These are phyloP conservation scores for Globisporangium nunn DNA, from an alignment of 352 stramenopile genomes.

Conservation along the genomic window DNA sequence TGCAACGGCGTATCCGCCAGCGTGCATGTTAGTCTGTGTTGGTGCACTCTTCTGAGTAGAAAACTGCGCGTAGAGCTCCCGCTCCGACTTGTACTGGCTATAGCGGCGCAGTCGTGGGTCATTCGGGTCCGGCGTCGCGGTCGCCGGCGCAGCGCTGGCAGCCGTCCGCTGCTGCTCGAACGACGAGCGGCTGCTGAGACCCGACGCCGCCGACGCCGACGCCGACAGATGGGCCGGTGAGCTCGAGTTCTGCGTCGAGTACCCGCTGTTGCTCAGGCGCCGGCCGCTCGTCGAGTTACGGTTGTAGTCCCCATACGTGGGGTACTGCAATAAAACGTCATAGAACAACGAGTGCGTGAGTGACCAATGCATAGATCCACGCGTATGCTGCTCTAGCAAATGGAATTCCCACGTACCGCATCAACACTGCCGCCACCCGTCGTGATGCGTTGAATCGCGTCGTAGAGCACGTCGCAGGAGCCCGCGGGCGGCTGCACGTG, in stretches of 20 bases:
- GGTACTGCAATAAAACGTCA: constrained; percentile 6
- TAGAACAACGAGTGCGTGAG: background rate
- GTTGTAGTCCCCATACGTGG: constrained; percentile 12
- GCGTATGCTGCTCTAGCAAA: background rate
- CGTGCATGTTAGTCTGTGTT: background rate
- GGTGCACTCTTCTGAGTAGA: constrained; percentile 33
- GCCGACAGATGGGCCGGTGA: constrained; percentile 11
- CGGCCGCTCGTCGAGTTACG: constrained; percentile 3
- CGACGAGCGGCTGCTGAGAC: constrained; percentile 11
- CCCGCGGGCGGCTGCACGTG: constrained; percentile 55
- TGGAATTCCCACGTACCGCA: constrained; percentile 4
- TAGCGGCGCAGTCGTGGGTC: constrained; percentile 70
- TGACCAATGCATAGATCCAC: background rate
- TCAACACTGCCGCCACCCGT: constrained; percentile 7
- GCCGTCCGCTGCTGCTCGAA: constrained; percentile 17
- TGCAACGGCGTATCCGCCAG: background rate
- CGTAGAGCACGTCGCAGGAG: constrained; percentile 61
- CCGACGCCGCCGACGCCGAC: constrained; percentile 4
- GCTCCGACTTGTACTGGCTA: constrained; percentile 72
- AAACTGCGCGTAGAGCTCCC: constrained; percentile 78
- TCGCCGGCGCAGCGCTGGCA: constrained; percentile 13
- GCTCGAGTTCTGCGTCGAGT: constrained; percentile 9
- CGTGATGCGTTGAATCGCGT: constrained; percentile 52
- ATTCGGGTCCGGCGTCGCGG: constrained; percentile 29
- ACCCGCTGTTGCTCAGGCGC: constrained; percentile 5